These are phyloP conservation scores for Talaromyces funiculosus DNA, from an alignment of 2,329 filamentous ascomycete species.

Conservation along the genomic window DNA sequence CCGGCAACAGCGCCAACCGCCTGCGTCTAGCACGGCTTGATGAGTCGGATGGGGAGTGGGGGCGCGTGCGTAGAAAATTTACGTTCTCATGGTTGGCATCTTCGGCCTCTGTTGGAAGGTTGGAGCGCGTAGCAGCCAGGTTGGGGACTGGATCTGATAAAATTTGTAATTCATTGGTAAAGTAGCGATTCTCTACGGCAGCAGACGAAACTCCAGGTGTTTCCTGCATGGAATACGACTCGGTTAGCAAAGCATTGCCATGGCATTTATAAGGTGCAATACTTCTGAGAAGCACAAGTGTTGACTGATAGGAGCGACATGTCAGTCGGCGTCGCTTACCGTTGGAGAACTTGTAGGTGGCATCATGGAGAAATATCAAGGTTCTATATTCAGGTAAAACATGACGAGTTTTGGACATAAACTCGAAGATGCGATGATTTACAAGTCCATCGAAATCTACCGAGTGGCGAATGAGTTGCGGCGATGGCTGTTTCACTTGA, in stretches of 20 bases:
- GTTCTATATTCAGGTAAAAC: constrained; percentile 11
- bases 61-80: constrained; percentile 44
- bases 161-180: constrained; percentile 41
- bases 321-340: constrained; percentile 26
- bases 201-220: constrained; percentile 23
- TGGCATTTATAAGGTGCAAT: background rate
- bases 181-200: constrained; percentile 32
- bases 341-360: constrained; percentile 41
- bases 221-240: constrained; percentile 19
- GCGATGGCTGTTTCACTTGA: background rate
- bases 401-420: constrained; percentile 3
- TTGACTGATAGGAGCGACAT: background rate
- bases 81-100: constrained; percentile 46
- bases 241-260: constrained; percentile 14
- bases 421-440: background rate
- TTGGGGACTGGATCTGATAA: constrained; percentile 48
- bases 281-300: background rate
- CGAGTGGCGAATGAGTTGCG: constrained; percentile 3
- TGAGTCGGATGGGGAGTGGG: constrained; percentile 24
- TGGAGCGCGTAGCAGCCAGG: constrained; percentile 48
- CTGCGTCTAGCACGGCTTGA: constrained; percentile 30
- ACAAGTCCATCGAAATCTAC: background rate
- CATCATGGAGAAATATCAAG: constrained; percentile 24
- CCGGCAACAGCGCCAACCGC: constrained; percentile 22
- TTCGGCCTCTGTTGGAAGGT: constrained; percentile 36